Base-by-base conservation (phyloP, 225 moss, liverwort and hornwort species). In the Marchantia paleacea region DNA sequence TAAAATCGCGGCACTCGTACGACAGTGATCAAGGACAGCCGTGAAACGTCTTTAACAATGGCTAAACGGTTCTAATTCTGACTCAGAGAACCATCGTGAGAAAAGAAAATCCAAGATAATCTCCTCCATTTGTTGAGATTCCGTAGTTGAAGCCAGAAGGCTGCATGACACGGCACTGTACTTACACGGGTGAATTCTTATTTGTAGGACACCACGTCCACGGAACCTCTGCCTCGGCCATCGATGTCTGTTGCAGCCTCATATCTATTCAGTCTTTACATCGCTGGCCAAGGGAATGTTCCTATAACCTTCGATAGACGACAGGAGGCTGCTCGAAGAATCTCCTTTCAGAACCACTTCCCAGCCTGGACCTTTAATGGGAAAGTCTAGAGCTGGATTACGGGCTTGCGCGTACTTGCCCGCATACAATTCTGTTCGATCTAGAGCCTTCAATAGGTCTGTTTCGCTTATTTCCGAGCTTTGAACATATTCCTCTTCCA, bases 351-450 rank as follows among this genome's bases (percentile, higher is more conserved):
- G 19, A 26, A 96, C 96, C 64, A 94, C 96, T 80, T 96, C 96
- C 96, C 96, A 97, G 49, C 97, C 97, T 16, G 94, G 97, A 50
- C 97, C 97, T 75, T 84, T 85, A 26, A 81, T 73, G 5, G 94
- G 79, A 22, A 93, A 87, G 1, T 53, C 63, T 25, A 83, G 77
- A 8, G 87, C 79, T 78, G 90, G 10, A 82, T 86, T 9, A 25
- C 24, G 81, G 76, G 78, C 78, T 84, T 76, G 79, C 7, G 72
- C 88, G 60, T 89, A 83, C 7, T 82, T 74, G 26, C 85, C 89
- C 39, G 89, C 47, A 65, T 60, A 75, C 84, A 94, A n/a, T 25
- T 93, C 96, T 72, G 89, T 77, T 54, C 97, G 91, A 82, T 94
- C 92, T 16, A 94, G 90, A 52, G 88, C 88, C 72, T 78, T 76